Evolutionary conservation across 2,329 filamentous ascomycete genomes (phyloP).

Genomic region (Colletotrichum coccodes): DNA sequence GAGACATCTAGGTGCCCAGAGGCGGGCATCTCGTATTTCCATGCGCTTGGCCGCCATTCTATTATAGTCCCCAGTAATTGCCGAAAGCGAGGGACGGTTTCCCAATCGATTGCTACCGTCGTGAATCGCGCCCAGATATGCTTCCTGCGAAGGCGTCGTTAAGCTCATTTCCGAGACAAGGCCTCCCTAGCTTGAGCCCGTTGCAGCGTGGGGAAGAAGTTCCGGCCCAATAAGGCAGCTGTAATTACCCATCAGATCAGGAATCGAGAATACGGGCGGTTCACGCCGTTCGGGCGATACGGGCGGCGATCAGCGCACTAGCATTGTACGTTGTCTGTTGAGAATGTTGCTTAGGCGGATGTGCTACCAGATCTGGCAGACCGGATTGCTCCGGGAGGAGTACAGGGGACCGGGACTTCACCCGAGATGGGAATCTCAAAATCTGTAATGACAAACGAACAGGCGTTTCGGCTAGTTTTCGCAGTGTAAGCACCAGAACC

Average conservation of each 20-base stretch:
- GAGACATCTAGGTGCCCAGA: background rate
- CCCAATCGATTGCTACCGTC: conserved; percentile 5
- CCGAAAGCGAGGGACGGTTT: background rate
- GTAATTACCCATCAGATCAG: conserved; percentile 27
- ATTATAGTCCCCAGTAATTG: background rate
- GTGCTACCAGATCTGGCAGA: background rate
- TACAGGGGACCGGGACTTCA: background rate
- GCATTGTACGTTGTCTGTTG: background rate
- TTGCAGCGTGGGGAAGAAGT: background rate
- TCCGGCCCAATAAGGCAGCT: conserved; percentile 27
- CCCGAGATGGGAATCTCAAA: background rate
- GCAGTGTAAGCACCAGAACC: too few species aligned
- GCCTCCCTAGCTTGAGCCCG: conserved; percentile 17
- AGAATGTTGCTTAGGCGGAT: background rate
- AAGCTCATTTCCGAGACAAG: conserved; percentile 22
- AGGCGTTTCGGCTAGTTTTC: too few species aligned
- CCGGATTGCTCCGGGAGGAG: background rate
- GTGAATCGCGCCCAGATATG: conserved; percentile 19
- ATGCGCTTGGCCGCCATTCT: background rate
- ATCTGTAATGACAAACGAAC: too few species aligned
- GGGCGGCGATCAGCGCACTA: conserved; percentile 10
- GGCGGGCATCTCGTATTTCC: conserved; percentile 17
- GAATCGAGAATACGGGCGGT: background rate
- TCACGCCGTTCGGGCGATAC: conserved; percentile 12
- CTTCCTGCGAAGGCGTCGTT: conserved; percentile 9